These are phyloP conservation scores for Candida caryicola DNA, from an alignment of 805 yeast genomes.

Conservation along the genomic window DNA sequence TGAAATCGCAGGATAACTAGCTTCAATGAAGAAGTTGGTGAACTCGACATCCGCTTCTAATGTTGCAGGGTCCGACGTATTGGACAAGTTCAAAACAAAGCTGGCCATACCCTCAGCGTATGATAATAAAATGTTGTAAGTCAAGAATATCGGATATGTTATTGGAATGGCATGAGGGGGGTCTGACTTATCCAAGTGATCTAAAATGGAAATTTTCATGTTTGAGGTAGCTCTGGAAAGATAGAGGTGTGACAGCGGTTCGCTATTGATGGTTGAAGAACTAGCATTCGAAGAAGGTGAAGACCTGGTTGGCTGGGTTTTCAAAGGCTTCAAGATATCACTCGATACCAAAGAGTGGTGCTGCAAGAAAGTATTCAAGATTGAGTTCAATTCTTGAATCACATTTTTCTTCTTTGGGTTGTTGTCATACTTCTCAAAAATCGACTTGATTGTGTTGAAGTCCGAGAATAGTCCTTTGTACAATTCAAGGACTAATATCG, in stretches of 20 bases:
- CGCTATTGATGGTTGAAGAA: background rate
- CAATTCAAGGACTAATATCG: constrained; percentile 69
- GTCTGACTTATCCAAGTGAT: constrained; percentile 75
- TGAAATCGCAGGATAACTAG: constrained; percentile 24
- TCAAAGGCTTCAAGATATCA: constrained; percentile 18
- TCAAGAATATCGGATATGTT: constrained; percentile 57
- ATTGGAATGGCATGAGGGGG: constrained; percentile 64
- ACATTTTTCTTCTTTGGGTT: constrained; percentile 56
- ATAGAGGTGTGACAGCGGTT: constrained; percentile 10
- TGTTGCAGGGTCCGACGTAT: constrained; percentile 18
- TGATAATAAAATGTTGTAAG: constrained; percentile 49
- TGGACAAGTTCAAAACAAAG: constrained; percentile 44
- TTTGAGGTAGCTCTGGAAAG: constrained; percentile 45
- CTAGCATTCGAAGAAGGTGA: background rate
- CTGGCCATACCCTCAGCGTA: constrained; percentile 69
- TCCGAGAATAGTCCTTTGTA: constrained; percentile 60
- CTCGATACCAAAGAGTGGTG: constrained; percentile 16
- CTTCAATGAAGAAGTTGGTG: constrained; percentile 30
- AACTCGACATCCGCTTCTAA: constrained; percentile 37
- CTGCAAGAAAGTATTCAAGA: constrained; percentile 21
- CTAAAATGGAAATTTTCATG: constrained; percentile 58
- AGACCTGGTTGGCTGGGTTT: constrained; percentile 9
- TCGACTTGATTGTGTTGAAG: constrained; percentile 45
- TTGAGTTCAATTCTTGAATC: constrained; percentile 50
- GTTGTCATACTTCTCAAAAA: constrained; percentile 63